These are phyloP conservation scores for Apiotrichum gracile DNA, from an alignment of 1,284 basidiomycete genomes.

Conservation along the genomic window DNA sequence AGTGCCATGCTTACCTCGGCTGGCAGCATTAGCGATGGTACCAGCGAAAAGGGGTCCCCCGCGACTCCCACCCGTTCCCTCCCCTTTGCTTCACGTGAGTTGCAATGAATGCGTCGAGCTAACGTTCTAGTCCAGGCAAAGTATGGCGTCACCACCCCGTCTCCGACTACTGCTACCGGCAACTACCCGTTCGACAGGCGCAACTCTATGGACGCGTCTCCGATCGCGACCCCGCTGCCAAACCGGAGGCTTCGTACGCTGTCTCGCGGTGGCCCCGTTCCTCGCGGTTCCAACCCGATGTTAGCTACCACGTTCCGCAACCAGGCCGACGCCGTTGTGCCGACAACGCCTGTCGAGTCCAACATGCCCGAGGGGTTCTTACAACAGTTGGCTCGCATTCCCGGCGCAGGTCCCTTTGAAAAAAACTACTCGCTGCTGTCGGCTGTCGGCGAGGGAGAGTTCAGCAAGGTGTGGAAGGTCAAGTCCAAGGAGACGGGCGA, in stretches of 20 bases:
- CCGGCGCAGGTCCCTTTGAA: slow-evolving; percentile 31
- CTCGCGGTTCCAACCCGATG: slow-evolving; percentile 44
- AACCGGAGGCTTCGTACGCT: slow-evolving; percentile 3
- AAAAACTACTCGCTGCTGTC: slow-evolving; percentile 65
- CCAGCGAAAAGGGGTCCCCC: slow-evolving; percentile 23
- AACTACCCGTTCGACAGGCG: slow-evolving; percentile 34
- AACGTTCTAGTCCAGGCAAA: slow-evolving; percentile 16
- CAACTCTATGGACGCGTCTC: slow-evolving; percentile 12
- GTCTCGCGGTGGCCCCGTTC: slow-evolving; percentile 26
- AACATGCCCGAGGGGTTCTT: slow-evolving; percentile 7
- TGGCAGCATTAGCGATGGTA: slow-evolving; percentile 28
- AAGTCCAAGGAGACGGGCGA: slow-evolving; percentile 58
- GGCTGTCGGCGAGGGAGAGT: slow-evolving; percentile 83
- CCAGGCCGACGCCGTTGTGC: neutral
- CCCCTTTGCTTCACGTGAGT: slow-evolving; percentile 21
- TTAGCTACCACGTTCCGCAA: slow-evolving; percentile 32
- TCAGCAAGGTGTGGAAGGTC: slow-evolving; percentile 89
- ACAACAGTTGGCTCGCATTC: slow-evolving; percentile 1
- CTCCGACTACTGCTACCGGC: slow-evolving; percentile 19
- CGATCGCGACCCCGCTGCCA: neutral
- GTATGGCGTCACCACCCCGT: slow-evolving; percentile 31
- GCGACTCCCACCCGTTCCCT: slow-evolving; percentile 35
- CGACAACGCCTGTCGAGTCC: slow-evolving; percentile 2
- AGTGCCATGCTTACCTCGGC: slow-evolving; percentile 41
- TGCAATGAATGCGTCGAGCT: neutral